Evolutionary conservation across 1,284 basidiomycete genomes (phyloP), one percentile per base, ranked within the genome.

Genomic region (Mycosarcoma mackinlayi): DNA sequence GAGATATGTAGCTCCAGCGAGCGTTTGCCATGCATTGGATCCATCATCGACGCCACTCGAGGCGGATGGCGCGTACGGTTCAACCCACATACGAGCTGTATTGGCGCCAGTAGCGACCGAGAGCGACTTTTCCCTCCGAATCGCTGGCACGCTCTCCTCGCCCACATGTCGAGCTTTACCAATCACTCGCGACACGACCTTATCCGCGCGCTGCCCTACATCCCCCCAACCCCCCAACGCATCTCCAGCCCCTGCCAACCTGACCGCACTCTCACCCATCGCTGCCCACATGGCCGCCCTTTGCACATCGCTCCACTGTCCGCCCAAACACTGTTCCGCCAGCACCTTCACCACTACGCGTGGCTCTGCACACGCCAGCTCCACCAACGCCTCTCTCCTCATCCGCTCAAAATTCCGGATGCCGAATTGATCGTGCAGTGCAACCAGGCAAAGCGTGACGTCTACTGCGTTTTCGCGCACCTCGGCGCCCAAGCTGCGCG

Each of bases 251-350:
- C 23, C 27, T 6, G 24, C 25, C 6, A 96, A 85, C 79, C 96
- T 93, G 50, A 92, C 86, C 4, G 92, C 92, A 4, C 92, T 92
- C 45, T 93, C 83, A 0, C 91, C 92, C 1, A 98, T 85, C 0
- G 92, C 90, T 51, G 91, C 92, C 28, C 98, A 86, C 78, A 95
- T 93, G 6, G 88, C 87, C 62, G 88, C 90, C 11, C 94, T 89
- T 77, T 98, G 93, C 21, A 89, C 87, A 5, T 88, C 88, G 0
- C 93, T 93, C 83, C 95, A 97, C 73, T 94, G 92, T 47, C 91
- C 90, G 62, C 90, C 89, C 84, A 97, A 98, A 83, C 93, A 92
- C 77, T 96, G 92, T 79, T 97, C 92, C 41, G 91, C 89, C n/a
- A 81, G 28, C 47, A 35, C 87, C 91, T 82, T 83, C 1, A 91